phyloP scores from a whole-genome alignment of 2,329 filamentous ascomycete species.

The Fusarium sp. region DNA sequence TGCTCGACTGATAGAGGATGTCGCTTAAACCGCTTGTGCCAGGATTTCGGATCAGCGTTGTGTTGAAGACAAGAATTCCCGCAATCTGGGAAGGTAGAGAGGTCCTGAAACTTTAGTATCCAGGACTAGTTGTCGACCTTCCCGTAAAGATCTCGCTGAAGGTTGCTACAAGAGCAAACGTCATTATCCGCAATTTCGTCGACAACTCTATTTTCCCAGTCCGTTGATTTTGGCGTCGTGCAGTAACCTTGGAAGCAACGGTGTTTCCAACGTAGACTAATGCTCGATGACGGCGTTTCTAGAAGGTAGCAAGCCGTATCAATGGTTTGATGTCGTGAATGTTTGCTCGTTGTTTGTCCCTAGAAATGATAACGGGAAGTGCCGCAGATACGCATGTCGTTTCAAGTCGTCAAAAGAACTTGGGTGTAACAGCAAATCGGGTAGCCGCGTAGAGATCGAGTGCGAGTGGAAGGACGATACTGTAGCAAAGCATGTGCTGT shows the following conservation, averaged over 20 bases:
- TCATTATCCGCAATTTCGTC: slow-evolving; percentile 30
- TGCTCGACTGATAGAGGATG: slow-evolving; percentile 13
- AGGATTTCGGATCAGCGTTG: slow-evolving; percentile 14
- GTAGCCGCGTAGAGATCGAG: slow-evolving; percentile 30
- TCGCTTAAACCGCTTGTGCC: slow-evolving; percentile 18
- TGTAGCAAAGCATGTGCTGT: slow-evolving; percentile 17
- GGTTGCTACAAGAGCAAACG: slow-evolving; percentile 15
- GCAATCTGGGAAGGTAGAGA: slow-evolving; percentile 10
- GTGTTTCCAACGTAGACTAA: slow-evolving; percentile 6
- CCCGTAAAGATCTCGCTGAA: background rate
- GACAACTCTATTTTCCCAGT: slow-evolving; percentile 10
- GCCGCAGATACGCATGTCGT: slow-evolving; percentile 8
- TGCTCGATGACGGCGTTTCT: slow-evolving; percentile 13
- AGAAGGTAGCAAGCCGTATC: background rate
- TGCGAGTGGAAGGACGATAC: slow-evolving; percentile 21
- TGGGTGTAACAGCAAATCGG: slow-evolving; percentile 19
- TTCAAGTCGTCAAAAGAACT: slow-evolving; percentile 6
- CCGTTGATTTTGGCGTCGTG: slow-evolving; percentile 1
- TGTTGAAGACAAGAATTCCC: slow-evolving; percentile 24
- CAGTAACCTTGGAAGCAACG: slow-evolving; percentile 6
- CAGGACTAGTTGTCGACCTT: slow-evolving; percentile 3
- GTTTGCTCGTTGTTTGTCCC: slow-evolving; percentile 1
- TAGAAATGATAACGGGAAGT: slow-evolving; percentile 18
- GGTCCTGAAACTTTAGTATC: slow-evolving; percentile 3
- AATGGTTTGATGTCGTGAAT: background rate